Conservation (phyloP, 1,284 basidiomycete genomes). For the Boletus sp. region DNA sequence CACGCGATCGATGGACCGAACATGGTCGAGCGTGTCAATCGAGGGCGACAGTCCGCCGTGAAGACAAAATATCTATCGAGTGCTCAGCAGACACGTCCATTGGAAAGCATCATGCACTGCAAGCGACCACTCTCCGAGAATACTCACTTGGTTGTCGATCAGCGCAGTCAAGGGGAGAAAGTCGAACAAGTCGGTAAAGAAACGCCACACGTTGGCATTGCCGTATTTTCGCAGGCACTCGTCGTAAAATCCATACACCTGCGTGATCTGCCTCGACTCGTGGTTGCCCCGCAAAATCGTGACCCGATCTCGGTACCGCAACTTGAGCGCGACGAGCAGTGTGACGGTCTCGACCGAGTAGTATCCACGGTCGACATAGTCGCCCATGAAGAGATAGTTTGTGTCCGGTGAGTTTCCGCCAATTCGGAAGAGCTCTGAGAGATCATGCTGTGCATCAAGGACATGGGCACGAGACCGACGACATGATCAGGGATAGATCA, state of each 20-base stretch:
- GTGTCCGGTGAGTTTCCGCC: slow-evolving; percentile 99
- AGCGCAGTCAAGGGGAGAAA: slow-evolving; percentile 95
- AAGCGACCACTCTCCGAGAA: slow-evolving; percentile 10
- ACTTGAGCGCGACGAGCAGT: slow-evolving; percentile 95
- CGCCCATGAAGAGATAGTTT: slow-evolving; percentile 99
- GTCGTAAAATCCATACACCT: slow-evolving; percentile 99
- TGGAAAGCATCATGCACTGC: not conserved
- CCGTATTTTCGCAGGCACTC: slow-evolving; percentile 99
- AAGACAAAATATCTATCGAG: slow-evolving; percentile 90
- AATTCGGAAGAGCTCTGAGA: slow-evolving; percentile 98
- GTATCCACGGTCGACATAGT: slow-evolving; percentile 99
- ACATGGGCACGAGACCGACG: slow-evolving; percentile 18
- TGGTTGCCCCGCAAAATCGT: slow-evolving; percentile 98
- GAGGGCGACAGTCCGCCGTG: slow-evolving; percentile 98
- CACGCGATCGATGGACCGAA: slow-evolving; percentile 95
- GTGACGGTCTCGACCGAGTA: slow-evolving; percentile 99
- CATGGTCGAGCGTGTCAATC: slow-evolving; percentile 99
- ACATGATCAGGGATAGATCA: slow-evolving; percentile 23
- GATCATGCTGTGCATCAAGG: slow-evolving; percentile 74
- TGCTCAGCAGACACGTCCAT: slow-evolving; percentile 12
- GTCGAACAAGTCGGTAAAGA: slow-evolving; percentile 98
- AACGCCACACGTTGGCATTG: slow-evolving; percentile 99
- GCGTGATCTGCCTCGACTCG: slow-evolving; percentile 98
- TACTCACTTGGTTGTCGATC: slow-evolving; percentile 95
- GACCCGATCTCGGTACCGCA: slow-evolving; percentile 97